phyloP scores from a whole-genome alignment of 192 early-diverging fungal species.

The Funneliformis geosporum region DNA sequence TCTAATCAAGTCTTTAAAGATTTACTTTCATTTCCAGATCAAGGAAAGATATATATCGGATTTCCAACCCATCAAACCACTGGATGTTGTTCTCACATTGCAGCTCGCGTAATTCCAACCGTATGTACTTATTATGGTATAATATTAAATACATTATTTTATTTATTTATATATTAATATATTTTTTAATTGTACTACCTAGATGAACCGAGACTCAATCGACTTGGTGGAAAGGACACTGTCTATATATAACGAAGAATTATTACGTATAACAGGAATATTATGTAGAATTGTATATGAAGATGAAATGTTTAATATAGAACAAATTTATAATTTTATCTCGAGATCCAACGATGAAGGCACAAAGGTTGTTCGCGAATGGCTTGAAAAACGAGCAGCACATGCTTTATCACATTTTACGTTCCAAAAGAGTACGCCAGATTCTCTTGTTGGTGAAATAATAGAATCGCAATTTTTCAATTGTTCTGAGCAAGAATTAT shows the following conservation, averaged over 20 bases:
- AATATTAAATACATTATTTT: too few relatives aligned
- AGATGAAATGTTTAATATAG: conserved; percentile 68
- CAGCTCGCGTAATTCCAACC: conserved; percentile 85
- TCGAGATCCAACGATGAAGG: background rate
- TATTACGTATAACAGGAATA: conserved; percentile 73
- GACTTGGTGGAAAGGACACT: conserved; percentile 87
- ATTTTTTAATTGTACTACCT: background rate
- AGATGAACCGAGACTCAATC: conserved; percentile 80
- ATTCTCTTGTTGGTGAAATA: conserved; percentile 60
- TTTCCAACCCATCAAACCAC: conserved; percentile 93
- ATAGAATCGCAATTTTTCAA: conserved; percentile 61
- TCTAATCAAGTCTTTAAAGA: conserved; percentile 66
- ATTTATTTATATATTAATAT: background rate
- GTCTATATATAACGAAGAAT: conserved; percentile 78
- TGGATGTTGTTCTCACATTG: conserved; percentile 78
- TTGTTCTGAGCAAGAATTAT: conserved; percentile 48
- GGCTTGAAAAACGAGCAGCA: conserved; percentile 56
- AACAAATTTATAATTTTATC: conserved; percentile 46
- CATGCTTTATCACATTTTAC: conserved; percentile 72
- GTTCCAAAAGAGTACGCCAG: conserved; percentile 72
- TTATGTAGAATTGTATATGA: conserved; percentile 76
- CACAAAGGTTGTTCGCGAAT: background rate
- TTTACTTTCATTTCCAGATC: conserved; percentile 70
- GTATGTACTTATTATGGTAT: conserved; percentile 33
- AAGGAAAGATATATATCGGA: conserved; percentile 88